Evolutionary conservation across 2,329 filamentous ascomycete species (phyloP).

Genomic region (Colletotrichum incanum): DNA sequence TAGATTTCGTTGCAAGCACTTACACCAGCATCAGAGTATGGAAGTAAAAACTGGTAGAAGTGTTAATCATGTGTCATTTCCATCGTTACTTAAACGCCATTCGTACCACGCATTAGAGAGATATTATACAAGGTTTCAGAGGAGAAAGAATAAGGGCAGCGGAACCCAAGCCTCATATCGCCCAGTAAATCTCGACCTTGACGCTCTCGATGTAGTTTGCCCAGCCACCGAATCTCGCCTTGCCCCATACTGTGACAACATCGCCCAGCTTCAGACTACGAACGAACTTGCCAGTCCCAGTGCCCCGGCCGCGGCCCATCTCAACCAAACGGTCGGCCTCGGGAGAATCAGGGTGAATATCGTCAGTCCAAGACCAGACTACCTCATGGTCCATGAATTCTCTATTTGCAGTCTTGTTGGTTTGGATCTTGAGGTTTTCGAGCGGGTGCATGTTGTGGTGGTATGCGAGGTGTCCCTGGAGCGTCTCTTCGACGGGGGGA

Average conservation of each 20-base stretch:
- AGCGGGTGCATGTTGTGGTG: slow-evolving; percentile 55
- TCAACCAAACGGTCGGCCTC: slow-evolving; percentile 56
- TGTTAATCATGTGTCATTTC: not conserved
- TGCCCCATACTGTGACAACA: slow-evolving; percentile 74
- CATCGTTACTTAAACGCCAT: not conserved
- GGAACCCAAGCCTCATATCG: slow-evolving; percentile 52
- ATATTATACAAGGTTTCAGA: not conserved
- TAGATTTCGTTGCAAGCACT: no score
- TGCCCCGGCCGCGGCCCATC: slow-evolving; percentile 65
- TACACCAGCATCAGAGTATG: no score
- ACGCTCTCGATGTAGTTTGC: slow-evolving; percentile 65
- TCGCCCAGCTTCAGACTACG: slow-evolving; percentile 71
- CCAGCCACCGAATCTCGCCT: slow-evolving; percentile 71
- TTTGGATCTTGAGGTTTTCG: slow-evolving; percentile 62
- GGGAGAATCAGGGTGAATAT: slow-evolving; percentile 60
- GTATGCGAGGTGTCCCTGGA: slow-evolving; percentile 49
- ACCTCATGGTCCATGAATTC: slow-evolving; percentile 61
- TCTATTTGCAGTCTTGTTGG: slow-evolving; percentile 58
- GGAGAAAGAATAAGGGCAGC: no score
- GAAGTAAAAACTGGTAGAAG: no score
- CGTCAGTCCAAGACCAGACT: slow-evolving; percentile 69
- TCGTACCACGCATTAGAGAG: not conserved
- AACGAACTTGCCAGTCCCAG: slow-evolving; percentile 70
- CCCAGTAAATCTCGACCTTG: slow-evolving; percentile 73
- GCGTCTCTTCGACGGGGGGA: slow-evolving; percentile 48